phyloP scores from a whole-genome alignment of 495 filamentous ascomycete species.

The Rhypophila decipiens region DNA sequence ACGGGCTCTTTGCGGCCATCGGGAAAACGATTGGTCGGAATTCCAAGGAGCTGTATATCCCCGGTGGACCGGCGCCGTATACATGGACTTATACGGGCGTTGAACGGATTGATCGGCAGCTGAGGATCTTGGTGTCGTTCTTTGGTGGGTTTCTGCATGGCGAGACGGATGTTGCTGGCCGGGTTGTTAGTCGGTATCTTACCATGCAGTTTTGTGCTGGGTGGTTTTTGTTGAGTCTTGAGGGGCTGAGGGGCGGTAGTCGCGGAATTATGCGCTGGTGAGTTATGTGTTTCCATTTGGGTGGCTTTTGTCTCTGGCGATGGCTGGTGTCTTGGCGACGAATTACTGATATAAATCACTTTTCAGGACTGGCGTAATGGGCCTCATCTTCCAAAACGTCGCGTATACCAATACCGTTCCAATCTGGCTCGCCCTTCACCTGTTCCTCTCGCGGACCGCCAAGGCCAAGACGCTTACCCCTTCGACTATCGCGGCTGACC shows the following conservation, averaged over 20 bases:
- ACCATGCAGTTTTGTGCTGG: slow-evolving; percentile 49
- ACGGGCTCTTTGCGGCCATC: slow-evolving; percentile 1
- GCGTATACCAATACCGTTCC: slow-evolving; percentile 51
- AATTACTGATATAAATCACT: too few species aligned
- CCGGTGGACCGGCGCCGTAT: not conserved
- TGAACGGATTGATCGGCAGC: slow-evolving; percentile 37
- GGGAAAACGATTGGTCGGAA: not conserved
- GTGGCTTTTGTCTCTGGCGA: too few species aligned
- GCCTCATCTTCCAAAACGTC: slow-evolving; percentile 47
- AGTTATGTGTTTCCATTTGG: too few species aligned
- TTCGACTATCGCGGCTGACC: slow-evolving; percentile 21
- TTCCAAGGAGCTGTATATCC: not conserved
- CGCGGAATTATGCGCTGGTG: slow-evolving; percentile 47
- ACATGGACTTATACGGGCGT: slow-evolving; percentile 44
- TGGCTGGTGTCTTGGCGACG: too few species aligned
- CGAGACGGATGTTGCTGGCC: slow-evolving; percentile 29
- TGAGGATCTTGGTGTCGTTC: slow-evolving; percentile 44
- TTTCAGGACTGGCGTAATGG: slow-evolving; percentile 42
- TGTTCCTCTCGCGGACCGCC: slow-evolving; percentile 47
- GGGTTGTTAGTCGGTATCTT: slow-evolving; percentile 42
- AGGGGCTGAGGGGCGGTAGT: slow-evolving; percentile 52
- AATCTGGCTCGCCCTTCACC: slow-evolving; percentile 44
- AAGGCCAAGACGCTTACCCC: slow-evolving; percentile 7
- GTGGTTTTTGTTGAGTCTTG: slow-evolving; percentile 51
- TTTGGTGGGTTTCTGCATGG: slow-evolving; percentile 52